Percentiles rank a stretch among this genome's conserved stretches.
Conservation (phyloP, 352 stramenopile genomes). For the Phytophthora pisi region DNA sequence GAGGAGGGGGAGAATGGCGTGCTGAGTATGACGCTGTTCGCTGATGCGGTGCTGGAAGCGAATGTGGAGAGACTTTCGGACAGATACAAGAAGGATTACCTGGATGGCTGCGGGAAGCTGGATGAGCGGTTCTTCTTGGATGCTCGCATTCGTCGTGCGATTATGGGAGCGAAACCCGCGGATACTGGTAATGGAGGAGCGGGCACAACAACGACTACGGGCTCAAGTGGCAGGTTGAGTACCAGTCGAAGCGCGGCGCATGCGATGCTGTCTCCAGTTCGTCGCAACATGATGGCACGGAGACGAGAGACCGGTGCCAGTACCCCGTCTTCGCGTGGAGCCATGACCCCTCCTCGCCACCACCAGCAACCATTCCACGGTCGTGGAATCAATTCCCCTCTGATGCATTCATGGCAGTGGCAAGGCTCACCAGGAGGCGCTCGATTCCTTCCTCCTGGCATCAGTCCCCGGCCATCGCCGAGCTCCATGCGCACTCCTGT, state of each 20-base stretch:
- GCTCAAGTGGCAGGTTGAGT: slow-evolving; percentile 29
- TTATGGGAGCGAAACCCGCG: slow-evolving; percentile 37
- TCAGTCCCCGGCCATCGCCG: slow-evolving; percentile 49
- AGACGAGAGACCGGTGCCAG: slow-evolving; percentile 31
- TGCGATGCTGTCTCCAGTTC: slow-evolving; percentile 42
- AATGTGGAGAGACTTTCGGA: slow-evolving; percentile 46
- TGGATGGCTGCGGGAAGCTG: slow-evolving; percentile 56
- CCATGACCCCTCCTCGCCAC: slow-evolving; percentile 49
- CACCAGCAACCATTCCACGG: slow-evolving; percentile 24
- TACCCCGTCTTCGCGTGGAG: slow-evolving; percentile 20
- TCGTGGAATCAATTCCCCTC: slow-evolving; percentile 31
- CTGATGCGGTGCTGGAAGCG: slow-evolving; percentile 38
- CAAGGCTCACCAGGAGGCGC: slow-evolving; percentile 51
- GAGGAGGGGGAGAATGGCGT: slow-evolving; percentile 4
- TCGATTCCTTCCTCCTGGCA: slow-evolving; percentile 18
- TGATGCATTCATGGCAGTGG: slow-evolving; percentile 70
- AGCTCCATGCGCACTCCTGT: slow-evolving; percentile 70
- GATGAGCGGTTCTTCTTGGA: slow-evolving; percentile 69
- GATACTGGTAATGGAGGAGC: slow-evolving; percentile 15
- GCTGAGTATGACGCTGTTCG: slow-evolving; percentile 42
- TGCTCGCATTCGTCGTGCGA: slow-evolving; percentile 28
- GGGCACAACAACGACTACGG: background rate
- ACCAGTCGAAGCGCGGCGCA: slow-evolving; percentile 22
- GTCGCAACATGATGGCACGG: slow-evolving; percentile 42
- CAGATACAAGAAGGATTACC: slow-evolving; percentile 53